Evolutionary conservation across 225 moss, liverwort and hornwort genomes (phyloP).

Genomic region (Pseudoscleropodium purum): DNA sequence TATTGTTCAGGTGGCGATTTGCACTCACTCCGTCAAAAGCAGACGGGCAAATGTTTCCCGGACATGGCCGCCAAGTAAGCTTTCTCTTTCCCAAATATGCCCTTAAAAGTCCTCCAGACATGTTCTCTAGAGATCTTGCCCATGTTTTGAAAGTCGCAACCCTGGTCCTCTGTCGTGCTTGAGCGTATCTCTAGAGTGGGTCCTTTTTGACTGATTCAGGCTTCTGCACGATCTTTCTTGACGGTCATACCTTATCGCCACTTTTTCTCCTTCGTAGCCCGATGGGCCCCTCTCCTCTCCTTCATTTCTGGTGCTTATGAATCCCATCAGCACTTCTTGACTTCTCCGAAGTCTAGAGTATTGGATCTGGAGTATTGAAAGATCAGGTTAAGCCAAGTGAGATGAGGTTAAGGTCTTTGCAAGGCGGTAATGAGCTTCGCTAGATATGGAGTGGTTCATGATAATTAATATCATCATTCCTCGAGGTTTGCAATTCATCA

Average conservation of each 20-base stretch:
- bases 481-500: not conserved
- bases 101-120: not conserved
- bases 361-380: not conserved
- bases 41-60: constrained; percentile 71
- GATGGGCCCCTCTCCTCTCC: not conserved
- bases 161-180: not conserved
- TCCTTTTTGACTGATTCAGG: not conserved
- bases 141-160: not conserved
- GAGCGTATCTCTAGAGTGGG: not conserved
- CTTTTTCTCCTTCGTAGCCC: not conserved
- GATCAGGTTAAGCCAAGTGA: not conserved
- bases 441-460: not conserved
- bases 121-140: not conserved
- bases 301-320: not conserved
- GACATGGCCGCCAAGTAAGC: constrained; percentile 76
- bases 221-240: not conserved
- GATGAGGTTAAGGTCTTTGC: not conserved
- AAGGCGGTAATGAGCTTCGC: not conserved
- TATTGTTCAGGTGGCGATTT: constrained; percentile 97
- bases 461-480: not conserved
- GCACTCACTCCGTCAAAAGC: constrained; percentile 84
- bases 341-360: not conserved
- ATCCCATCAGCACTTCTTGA: not conserved
- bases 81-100: not conserved
- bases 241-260: not conserved